Percentiles rank a stretch among this genome's conserved stretches.
Evolutionary conservation across 2,329 filamentous ascomycete species (phyloP).

Genomic region (Pseudocercospora macadamiae): DNA sequence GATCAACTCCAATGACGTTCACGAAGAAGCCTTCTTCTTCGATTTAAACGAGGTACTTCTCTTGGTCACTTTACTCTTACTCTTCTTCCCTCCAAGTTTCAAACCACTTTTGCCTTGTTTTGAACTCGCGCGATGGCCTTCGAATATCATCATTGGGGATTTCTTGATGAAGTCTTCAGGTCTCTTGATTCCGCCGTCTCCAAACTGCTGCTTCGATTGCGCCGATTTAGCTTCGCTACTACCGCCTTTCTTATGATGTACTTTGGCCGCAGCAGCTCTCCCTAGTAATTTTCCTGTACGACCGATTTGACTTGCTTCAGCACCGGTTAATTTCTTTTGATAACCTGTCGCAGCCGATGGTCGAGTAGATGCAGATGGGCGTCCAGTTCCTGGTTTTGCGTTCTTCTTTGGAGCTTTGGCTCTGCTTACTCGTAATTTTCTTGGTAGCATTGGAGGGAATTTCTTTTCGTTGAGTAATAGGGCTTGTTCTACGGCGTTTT

Average conservation of each 20-base stretch:
- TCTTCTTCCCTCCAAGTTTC: slow-evolving; percentile 59
- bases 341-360: slow-evolving; percentile 50
- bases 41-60: slow-evolving; percentile 54
- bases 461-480: slow-evolving; percentile 87
- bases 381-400: slow-evolving; percentile 40
- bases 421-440: slow-evolving; percentile 80
- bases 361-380: slow-evolving; percentile 26
- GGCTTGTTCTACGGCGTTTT: slow-evolving; percentile 87
- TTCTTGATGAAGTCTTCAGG: slow-evolving; percentile 67
- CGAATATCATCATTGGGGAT: slow-evolving; percentile 56
- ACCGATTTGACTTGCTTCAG: slow-evolving; percentile 72
- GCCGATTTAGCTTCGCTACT: too few relatives aligned
- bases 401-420: slow-evolving; percentile 71
- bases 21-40: slow-evolving; percentile 37
- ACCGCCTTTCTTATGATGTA: slow-evolving; percentile 15
- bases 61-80: slow-evolving; percentile 46
- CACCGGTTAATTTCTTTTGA: slow-evolving; percentile 69
- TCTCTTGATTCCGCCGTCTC: slow-evolving; percentile 50
- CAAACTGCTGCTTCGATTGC: slow-evolving; percentile 13
- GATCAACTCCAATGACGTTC: not conserved
- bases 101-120: slow-evolving; percentile 67
- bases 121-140: slow-evolving; percentile 73
- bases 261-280: slow-evolving; percentile 62
- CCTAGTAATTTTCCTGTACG: slow-evolving; percentile 75
- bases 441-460: slow-evolving; percentile 91